Evolutionary conservation across 228 moss, liverwort and hornwort genomes (phyloP), one percentile per base, ranked within the genome.

Genomic region (Sphagnum magellanicum): DNA sequence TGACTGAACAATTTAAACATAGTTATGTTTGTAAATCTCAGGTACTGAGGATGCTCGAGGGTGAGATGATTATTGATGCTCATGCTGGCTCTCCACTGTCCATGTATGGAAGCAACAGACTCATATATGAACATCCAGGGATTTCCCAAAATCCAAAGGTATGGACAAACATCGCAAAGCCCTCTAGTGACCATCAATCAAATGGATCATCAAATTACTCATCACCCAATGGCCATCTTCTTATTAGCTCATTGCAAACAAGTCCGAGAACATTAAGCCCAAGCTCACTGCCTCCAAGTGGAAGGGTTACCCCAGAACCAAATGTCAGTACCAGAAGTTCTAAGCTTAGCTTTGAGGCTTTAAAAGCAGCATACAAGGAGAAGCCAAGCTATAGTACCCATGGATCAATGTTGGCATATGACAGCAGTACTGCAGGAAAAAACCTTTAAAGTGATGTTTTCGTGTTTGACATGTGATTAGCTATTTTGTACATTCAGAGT

Each of bases 51-150:
- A 83, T 83, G 76, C 72, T 83, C 32, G 83, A 83, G 74, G 83
- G 83, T 67, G 83, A 83, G 77, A 83, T 83, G 79, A 83, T 77
- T 47, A 74, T 79, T 65, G 79, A 79, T 65, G 76, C 79, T 46
- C 32, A 32, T 32, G 12, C 52, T 55, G 77, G 79, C 69, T 83
- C 79, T 16, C 77, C 81, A 61, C 65, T 63, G 64, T 69, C 74
- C 53, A 77, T 68, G 4, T 77, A 74, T 66, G 77, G 74, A 13
- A 66, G 74, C 7, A 77, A 74, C 48, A 74, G 81, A 67, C 60
- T 74, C 4, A 0, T 12, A 8, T 55, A 12, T 55, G 55, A 55
- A 12, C 12, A 12, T 12, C 55, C 55, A 8, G 55, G 55, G 8
- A 32, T 32, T 32, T 32, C 32, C 32, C 32, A 32, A 32, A 32